Percentiles rank a stretch among this genome's conserved stretches.
Conservation (phyloP, 2,329 filamentous ascomycete genomes). For the Gyromitra esculenta region DNA sequence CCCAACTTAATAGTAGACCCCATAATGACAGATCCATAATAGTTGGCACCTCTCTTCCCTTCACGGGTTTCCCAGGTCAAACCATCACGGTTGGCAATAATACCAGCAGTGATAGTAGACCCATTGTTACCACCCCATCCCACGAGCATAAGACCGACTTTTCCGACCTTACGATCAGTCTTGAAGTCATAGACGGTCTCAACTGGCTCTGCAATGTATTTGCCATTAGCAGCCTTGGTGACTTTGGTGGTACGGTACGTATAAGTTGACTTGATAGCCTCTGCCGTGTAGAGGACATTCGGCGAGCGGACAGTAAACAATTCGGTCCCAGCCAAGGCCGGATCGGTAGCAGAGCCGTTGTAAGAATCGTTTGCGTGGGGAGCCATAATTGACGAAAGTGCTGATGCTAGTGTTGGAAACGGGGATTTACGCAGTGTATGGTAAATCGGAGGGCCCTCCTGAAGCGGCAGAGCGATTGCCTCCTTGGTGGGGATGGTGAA, state of each 20-base stretch:
- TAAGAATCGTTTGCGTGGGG: conserved; percentile 81
- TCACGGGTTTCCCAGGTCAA: conserved; percentile 94
- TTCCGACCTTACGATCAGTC: conserved; percentile 90
- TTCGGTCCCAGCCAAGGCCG: conserved; percentile 65
- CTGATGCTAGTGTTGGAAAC: conserved; percentile 49
- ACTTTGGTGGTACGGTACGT: conserved; percentile 94
- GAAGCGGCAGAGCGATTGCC: conserved; percentile 90
- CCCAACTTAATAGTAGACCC: conserved; percentile 96
- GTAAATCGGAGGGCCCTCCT: conserved; percentile 72
- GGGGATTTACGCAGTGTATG: conserved; percentile 44
- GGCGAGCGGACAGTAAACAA: conserved; percentile 90
- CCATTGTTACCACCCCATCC: conserved; percentile 99
- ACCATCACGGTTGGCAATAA: conserved; percentile 89
- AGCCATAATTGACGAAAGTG: conserved; percentile 72
- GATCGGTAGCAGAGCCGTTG: conserved; percentile 67
- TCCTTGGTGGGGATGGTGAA: conserved; percentile 96
- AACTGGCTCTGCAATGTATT: conserved; percentile 83
- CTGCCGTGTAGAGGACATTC: conserved; percentile 89
- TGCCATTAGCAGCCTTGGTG: conserved; percentile 74
- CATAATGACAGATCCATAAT: conserved; percentile 98
- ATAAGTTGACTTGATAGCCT: conserved; percentile 91
- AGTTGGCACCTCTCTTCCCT: conserved; percentile 85
- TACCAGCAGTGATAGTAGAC: conserved; percentile 94
- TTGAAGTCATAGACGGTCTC: conserved; percentile 97
- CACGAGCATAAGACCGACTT: conserved; percentile 96